These are phyloP conservation scores for Coemansia sp. DNA, from an alignment of 192 early-diverging fungal species.

Conservation along the genomic window DNA sequence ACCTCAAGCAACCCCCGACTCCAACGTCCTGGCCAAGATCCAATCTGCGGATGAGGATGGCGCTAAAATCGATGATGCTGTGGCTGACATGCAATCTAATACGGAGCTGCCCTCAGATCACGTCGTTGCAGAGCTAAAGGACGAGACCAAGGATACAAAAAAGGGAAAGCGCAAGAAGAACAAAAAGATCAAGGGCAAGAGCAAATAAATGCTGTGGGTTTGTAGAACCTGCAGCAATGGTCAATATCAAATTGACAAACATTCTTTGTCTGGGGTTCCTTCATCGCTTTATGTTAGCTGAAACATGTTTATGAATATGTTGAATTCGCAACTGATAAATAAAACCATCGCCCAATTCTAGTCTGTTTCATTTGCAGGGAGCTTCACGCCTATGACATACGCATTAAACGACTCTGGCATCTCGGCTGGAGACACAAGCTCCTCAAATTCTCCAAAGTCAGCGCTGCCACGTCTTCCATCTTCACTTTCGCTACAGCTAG, in stretches of 20 bases:
- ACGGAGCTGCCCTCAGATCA: neutral
- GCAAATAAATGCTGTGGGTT: too few species aligned
- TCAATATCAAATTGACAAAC: neutral
- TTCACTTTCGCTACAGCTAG: neutral
- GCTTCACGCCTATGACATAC: constrained; percentile 29
- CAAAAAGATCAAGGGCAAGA: constrained; percentile 28
- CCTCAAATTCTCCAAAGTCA: constrained; percentile 22
- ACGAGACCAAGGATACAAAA: constrained; percentile 7
- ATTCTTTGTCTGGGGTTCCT: too few species aligned
- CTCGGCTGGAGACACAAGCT: constrained; percentile 9
- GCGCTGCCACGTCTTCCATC: neutral
- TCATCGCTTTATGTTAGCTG: too few species aligned
- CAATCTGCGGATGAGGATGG: neutral
- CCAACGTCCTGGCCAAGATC: neutral
- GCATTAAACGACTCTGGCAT: constrained; percentile 29
- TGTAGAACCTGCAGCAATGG: neutral
- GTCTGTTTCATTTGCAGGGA: constrained; percentile 3
- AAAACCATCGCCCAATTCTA: neutral
- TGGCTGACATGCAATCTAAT: too few species aligned
- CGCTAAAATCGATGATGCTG: neutral
- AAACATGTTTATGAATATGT: too few species aligned
- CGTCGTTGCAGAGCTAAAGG: neutral
- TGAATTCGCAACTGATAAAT: too few species aligned
- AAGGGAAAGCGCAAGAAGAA: constrained; percentile 37
- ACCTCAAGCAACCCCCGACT: neutral